A percentile compares a stretch with the other conserved stretches of the same genome.
Evolutionary conservation across 164 flowering plant genomes (phyloP).

Genomic region (Nymphaea colorata): DNA sequence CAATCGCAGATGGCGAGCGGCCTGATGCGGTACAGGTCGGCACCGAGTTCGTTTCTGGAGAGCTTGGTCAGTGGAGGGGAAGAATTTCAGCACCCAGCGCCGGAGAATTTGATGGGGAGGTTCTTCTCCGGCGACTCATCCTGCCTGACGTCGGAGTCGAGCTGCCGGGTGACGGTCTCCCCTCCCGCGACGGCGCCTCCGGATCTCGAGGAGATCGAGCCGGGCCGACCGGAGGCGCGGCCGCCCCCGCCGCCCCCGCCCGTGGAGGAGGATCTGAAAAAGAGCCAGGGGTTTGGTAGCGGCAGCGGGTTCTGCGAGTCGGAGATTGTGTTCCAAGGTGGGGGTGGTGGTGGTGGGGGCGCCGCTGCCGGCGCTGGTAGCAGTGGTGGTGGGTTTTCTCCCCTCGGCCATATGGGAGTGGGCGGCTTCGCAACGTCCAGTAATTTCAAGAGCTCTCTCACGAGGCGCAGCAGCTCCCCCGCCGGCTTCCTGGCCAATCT

Average conservation of each 20-base stretch:
- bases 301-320: not conserved
- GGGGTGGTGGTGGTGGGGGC: not conserved
- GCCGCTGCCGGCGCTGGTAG: no score
- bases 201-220: not conserved
- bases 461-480: constrained; percentile 66
- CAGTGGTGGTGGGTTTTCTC: not conserved
- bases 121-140: constrained; percentile 29
- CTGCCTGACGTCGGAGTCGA: constrained; percentile 22
- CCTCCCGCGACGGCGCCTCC: not conserved
- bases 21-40: constrained; percentile 46
- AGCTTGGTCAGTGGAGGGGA: constrained; percentile 19
- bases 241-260: not conserved
- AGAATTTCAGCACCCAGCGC: constrained; percentile 8
- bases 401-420: not conserved
- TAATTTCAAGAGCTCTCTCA: constrained; percentile 21
- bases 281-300: no score
- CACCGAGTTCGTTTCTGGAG: constrained; percentile 40
- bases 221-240: not conserved
- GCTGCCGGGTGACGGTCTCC: constrained; percentile 13
- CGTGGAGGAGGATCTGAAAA: no score
- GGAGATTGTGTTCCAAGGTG: not conserved
- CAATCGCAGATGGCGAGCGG: constrained; percentile 9
- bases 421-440: constrained; percentile 1
- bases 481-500: constrained; percentile 55
- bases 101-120: constrained; percentile 14